Percentiles rank a stretch among this genome's conserved stretches.
Conservation (phyloP, 306 rosid species). For the Quercus variabilis region DNA sequence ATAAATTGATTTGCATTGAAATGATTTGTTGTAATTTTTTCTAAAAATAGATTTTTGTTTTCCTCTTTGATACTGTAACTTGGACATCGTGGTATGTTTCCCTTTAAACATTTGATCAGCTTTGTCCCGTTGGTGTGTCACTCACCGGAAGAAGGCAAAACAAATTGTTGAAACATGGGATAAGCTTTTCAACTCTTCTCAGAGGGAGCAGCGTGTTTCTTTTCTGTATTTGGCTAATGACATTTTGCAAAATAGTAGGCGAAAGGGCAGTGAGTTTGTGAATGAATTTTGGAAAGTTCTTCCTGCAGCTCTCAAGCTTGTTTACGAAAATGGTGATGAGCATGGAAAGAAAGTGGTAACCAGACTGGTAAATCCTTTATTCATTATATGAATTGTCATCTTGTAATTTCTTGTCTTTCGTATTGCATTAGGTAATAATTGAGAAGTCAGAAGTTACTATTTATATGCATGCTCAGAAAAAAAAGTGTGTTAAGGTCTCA, state of each 20-base stretch:
- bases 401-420: slow-evolving; percentile 6
- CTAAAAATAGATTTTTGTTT: neutral
- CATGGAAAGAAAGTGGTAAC: slow-evolving; percentile 61
- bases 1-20: neutral
- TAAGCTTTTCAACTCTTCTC: slow-evolving; percentile 71
- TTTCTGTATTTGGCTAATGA: slow-evolving; percentile 84
- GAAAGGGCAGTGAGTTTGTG: slow-evolving; percentile 89
- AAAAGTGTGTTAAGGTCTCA: too few relatives aligned
- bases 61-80: slow-evolving; percentile 4
- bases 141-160: slow-evolving; percentile 76
- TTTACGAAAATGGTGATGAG: slow-evolving; percentile 61
- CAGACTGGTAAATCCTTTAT: slow-evolving; percentile 59
- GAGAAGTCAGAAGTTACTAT: neutral
- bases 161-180: slow-evolving; percentile 89
- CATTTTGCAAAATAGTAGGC: slow-evolving; percentile 88
- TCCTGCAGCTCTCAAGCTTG: slow-evolving; percentile 70
- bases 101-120: slow-evolving; percentile 59
- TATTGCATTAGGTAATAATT: slow-evolving; percentile 2
- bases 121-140: slow-evolving; percentile 76
- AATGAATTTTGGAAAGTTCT: slow-evolving; percentile 93
- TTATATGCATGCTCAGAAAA: neutral
- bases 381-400: neutral
- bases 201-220: slow-evolving; percentile 67
- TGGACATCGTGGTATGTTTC: slow-evolving; percentile 27
- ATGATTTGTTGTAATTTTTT: neutral